These are phyloP conservation scores for Aspergillus versicolor DNA, from an alignment of 2,329 filamentous ascomycete species.

Conservation along the genomic window DNA sequence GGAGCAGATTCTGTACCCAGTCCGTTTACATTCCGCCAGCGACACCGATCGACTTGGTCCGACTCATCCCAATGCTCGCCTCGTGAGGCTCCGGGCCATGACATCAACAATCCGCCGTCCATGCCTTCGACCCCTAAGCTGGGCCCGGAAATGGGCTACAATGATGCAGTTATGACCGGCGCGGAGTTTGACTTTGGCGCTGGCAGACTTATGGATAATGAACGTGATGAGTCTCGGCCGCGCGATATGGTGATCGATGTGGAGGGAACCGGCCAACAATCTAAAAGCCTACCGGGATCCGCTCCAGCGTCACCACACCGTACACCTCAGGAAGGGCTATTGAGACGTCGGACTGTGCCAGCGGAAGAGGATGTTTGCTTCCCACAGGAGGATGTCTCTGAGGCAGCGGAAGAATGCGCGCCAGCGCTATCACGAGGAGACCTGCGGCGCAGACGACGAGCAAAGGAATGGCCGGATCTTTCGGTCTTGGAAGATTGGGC, in stretches of 20 bases:
- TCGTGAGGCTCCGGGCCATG: slow-evolving; percentile 38
- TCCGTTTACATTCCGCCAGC: slow-evolving; percentile 25
- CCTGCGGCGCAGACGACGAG: slow-evolving; percentile 57
- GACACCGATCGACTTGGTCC: slow-evolving; percentile 27
- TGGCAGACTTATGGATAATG: slow-evolving; percentile 36
- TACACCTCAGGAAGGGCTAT: slow-evolving; percentile 38
- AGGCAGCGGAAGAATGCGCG: slow-evolving; percentile 72
- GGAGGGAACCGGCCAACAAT: slow-evolving; percentile 29
- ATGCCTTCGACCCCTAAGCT: slow-evolving; percentile 59
- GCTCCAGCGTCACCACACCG: slow-evolving; percentile 41
- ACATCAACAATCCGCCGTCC: slow-evolving; percentile 66
- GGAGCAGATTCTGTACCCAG: slow-evolving; percentile 30
- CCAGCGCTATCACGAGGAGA: slow-evolving; percentile 50
- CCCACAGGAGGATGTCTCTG: slow-evolving; percentile 74
- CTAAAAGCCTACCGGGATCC: slow-evolving; percentile 30
- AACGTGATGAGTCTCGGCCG: slow-evolving; percentile 29
- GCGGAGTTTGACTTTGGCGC: slow-evolving; percentile 42
- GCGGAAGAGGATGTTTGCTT: slow-evolving; percentile 92
- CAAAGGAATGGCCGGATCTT: slow-evolving; percentile 82
- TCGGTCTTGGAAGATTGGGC: slow-evolving; percentile 85
- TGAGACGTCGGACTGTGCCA: slow-evolving; percentile 58
- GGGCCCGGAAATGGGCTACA: slow-evolving; percentile 52
- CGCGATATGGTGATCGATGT: slow-evolving; percentile 48
- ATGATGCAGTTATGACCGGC: slow-evolving; percentile 53
- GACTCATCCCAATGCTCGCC: slow-evolving; percentile 31